A percentile compares a stretch with the other conserved stretches of the same genome.
Evolutionary conservation across 2,329 filamentous ascomycete species (phyloP).

Genomic region (Alternaria conjuncta): DNA sequence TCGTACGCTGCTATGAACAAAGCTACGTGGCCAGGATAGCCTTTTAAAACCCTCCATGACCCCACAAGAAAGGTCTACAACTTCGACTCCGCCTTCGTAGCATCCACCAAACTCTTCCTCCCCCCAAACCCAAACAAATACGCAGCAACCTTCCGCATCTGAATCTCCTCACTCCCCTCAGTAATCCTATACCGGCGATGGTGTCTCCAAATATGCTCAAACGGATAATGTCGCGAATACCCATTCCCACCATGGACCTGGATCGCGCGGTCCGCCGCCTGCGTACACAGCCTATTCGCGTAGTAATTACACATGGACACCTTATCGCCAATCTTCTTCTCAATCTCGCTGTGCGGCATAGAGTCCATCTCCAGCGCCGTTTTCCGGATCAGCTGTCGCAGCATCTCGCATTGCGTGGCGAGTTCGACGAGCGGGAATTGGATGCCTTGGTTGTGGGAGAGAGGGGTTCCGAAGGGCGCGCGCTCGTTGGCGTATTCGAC

Average conservation of each 20-base stretch:
- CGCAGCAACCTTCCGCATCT: conserved; percentile 69
- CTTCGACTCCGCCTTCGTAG: conserved; percentile 40
- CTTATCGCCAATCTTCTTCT: conserved; percentile 65
- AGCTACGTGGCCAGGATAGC: too few relatives aligned
- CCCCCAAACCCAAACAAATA: conserved; percentile 64
- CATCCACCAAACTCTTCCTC: conserved; percentile 49
- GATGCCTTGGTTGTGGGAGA: conserved; percentile 67
- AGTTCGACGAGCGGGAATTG: conserved; percentile 70
- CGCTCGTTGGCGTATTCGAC: conserved; percentile 63
- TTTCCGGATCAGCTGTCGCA: conserved; percentile 65
- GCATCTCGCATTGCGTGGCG: conserved; percentile 67
- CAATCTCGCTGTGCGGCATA: conserved; percentile 61
- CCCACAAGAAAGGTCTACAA: too few relatives aligned
- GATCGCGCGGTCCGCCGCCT: conserved; percentile 68
- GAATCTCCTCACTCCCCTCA: conserved; percentile 69
- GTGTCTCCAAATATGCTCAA: conserved; percentile 71
- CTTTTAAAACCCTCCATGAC: too few relatives aligned
- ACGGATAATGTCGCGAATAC: conserved; percentile 64
- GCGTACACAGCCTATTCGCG: conserved; percentile 65
- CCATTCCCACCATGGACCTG: conserved; percentile 67
- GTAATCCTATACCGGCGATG: conserved; percentile 69
- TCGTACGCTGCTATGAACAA: conserved; percentile 1
- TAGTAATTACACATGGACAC: conserved; percentile 72
- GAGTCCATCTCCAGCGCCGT: conserved; percentile 68
- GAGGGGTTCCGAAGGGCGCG: conserved; percentile 62